These are phyloP conservation scores for Sparassis latifolia DNA, from an alignment of 1,284 basidiomycete genomes.

Conservation along the genomic window DNA sequence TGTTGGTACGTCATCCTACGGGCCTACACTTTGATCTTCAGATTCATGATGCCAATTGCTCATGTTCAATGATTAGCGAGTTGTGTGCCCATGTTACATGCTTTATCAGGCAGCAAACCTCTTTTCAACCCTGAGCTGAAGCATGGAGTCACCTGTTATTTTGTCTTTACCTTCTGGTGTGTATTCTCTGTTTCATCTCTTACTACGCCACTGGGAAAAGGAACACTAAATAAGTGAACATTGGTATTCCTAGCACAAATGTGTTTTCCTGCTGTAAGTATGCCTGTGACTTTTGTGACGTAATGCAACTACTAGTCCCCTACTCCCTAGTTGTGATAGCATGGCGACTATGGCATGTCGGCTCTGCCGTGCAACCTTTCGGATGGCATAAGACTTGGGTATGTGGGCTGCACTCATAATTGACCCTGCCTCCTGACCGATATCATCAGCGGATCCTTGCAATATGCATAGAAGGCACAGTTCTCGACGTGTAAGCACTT, in stretches of 20 bases:
- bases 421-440: neutral
- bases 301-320: neutral
- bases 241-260: neutral
- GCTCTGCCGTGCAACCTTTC: neutral
- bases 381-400: neutral
- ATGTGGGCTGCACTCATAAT: neutral
- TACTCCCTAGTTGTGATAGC: neutral
- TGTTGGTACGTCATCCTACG: neutral
- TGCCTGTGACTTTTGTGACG: neutral
- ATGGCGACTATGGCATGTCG: conserved; percentile 1
- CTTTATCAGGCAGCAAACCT: neutral
- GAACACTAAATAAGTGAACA: neutral
- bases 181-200: neutral
- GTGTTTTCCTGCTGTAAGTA: neutral
- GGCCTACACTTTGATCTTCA: neutral
- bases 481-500: neutral
- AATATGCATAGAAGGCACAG: conserved; percentile 2
- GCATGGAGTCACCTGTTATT: neutral
- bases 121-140: neutral
- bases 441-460: neutral
- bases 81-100: neutral
- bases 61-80: neutral
- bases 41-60: neutral
- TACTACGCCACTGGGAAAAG: neutral
- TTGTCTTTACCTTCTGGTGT: neutral